Base-by-base conservation (phyloP, 805 yeast genomes). In the Ogataea saltuana region DNA sequence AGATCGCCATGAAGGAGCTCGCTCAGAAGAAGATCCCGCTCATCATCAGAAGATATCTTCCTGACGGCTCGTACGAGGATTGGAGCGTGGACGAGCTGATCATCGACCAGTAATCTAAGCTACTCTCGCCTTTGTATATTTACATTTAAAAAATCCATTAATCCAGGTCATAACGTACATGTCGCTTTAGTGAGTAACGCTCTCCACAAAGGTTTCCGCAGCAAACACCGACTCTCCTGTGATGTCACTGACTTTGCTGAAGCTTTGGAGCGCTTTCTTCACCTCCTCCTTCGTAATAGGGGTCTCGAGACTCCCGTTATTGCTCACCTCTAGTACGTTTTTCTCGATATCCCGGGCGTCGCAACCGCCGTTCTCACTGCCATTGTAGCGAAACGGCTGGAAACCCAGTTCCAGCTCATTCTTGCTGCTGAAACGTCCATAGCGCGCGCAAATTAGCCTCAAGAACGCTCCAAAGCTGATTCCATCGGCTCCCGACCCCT, bases 51-150 rank as follows among this genome's bases (percentile, higher is more conserved):
- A 78, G 99, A 68, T 95, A 88, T 63, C 75, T 93, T 55, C 99
- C 99, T 3, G 99, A 95, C 63, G 96, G 98, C 5, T 80, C 95
- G 41, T 91, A 81, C 60, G 99, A 93, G 70, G 99, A 93, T 64
- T 93, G 99, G 99, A 96, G 97, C 41, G 93, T 96, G 60, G 98
- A 93, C 66, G 99, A 93, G 69, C 77, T 93, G 60, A 90, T 93
- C 61, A 87, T 90, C 44, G 98, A 93, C 65, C 64, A 57, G 45
- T 56, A 44, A 39, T 19, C 35, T 17, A 33, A 29, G 36, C 36
- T n/a, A 21, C 15, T 12, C 20, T 25, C 22, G 23, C 23, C 39
- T 16, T 36, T 36, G 39, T 36, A 36, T 36, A 27, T 36, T 36
- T 36, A 36, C 29, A 28, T 31, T 59, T 80, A 69, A 60, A 31